Base-by-base conservation (phyloP, 148 eudicot genomes). In the Camellia lanceoleosa region DNA sequence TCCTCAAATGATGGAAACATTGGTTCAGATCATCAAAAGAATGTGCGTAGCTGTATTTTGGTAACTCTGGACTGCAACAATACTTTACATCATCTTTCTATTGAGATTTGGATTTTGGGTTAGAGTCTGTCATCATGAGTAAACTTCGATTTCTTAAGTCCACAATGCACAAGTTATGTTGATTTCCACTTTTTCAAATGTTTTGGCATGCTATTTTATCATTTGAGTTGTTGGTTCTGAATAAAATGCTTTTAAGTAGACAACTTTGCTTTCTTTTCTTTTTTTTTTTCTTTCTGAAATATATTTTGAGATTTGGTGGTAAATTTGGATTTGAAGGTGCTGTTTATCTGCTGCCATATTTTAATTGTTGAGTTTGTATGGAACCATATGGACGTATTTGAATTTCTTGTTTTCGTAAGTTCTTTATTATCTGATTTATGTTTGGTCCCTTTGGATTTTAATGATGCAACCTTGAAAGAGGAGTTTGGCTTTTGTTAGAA, bases 1-100 rank as follows among this genome's bases (percentile, higher is more conserved):
- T 88, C 90, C 62, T 90, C 96, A 79, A 82, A 75, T 81, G 85
- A 78, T 78, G 81, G 79, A 68, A 83, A 80, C 81, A 82, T 75
- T 73, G 83, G 78, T 30, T 78, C 85, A 68, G 90, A 84, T 83
- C 86, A 84, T 64, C 87, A 87, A 70, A 88, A 90, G 54, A 82
- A 88, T 86, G 99, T 94, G 81, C 46, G 96, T 79, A 68, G 73
- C 62, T 73, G 79, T 46, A 49, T 80, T 83, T 56, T 71, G 68
- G 23, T 83, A 65, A 66, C 23, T 51, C 41, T 41, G 5, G n/a
- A 10, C 47, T 51, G 46, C 64, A 62, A 19, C 67, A 18, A 59
- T 23, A 64, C 61, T 71, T 49, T 47, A 59, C 10, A 23, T 61
- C 60, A n/a, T 55, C 18, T 19, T 54, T 64, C 18, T 67, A 38